These are phyloP conservation scores for Fusarium xylarioides DNA, from an alignment of 2,329 filamentous ascomycete genomes.

Conservation along the genomic window DNA sequence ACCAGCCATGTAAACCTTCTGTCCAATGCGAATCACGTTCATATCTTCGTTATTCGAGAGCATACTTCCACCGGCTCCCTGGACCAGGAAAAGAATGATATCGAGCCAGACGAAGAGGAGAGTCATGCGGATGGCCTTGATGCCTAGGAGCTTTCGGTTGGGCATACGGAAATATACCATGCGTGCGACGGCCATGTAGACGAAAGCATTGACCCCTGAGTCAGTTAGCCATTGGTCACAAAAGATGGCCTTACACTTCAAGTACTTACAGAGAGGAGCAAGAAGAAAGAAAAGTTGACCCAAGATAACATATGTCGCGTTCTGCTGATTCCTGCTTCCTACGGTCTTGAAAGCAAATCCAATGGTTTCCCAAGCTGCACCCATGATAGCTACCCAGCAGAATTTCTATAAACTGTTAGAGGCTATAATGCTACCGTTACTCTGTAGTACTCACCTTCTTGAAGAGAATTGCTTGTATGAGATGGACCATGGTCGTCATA, in stretches of 20 bases:
- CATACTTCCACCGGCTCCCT: constrained; percentile 52
- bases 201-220: constrained; percentile 55
- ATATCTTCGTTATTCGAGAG: constrained; percentile 42
- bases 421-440: accelerated
- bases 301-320: constrained; percentile 43
- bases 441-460: constrained; percentile 41
- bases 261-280: constrained; percentile 51
- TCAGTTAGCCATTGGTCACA: neutral
- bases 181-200: constrained; percentile 55
- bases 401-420: constrained; percentile 38
- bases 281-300: constrained; percentile 52
- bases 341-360: constrained; percentile 51
- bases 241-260: neutral
- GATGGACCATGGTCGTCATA: constrained; percentile 40
- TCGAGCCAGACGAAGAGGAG: constrained; percentile 59
- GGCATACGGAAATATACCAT: constrained; percentile 52
- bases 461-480: constrained; percentile 43
- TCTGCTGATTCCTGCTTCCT: constrained; percentile 51
- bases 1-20: constrained; percentile 52
- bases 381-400: constrained; percentile 54
- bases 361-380: constrained; percentile 49
- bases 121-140: constrained; percentile 51
- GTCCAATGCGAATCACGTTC: constrained; percentile 45
- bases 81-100: constrained; percentile 57
- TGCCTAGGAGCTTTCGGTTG: constrained; percentile 48